Conservation (phyloP, 495 filamentous ascomycete species). For the Neurospora tetraspora region DNA sequence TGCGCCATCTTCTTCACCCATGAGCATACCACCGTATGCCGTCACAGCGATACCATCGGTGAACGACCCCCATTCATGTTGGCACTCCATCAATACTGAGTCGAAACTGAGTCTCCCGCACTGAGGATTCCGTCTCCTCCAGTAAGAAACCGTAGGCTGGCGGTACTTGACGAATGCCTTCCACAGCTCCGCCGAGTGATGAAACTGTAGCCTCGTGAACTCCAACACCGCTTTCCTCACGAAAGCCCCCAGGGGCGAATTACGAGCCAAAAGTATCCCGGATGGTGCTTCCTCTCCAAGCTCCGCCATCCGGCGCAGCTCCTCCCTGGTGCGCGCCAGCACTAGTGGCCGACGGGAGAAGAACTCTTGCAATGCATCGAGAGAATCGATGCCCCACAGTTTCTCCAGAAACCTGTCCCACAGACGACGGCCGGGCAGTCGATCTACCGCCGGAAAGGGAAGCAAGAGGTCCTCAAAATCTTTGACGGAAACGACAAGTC, state of each 20-base stretch:
- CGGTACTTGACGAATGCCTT: conserved; percentile 67
- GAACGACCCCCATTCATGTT: conserved; percentile 33
- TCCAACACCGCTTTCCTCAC: conserved; percentile 68
- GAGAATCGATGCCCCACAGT: conserved; percentile 74
- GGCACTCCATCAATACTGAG: conserved; percentile 44
- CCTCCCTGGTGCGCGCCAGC: conserved; percentile 52
- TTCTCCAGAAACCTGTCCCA: conserved; percentile 81
- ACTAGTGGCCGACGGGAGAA: conserved; percentile 49
- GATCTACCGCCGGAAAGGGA: conserved; percentile 44
- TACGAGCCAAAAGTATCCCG: conserved; percentile 45
- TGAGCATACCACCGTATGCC: conserved; percentile 50
- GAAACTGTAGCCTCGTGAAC: conserved; percentile 69
- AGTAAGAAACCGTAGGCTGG: conserved; percentile 58
- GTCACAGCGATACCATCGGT: conserved; percentile 38
- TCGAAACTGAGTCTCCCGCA: conserved; percentile 57
- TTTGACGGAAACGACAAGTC: conserved; percentile 50
- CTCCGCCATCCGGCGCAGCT: conserved; percentile 35
- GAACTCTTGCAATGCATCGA: conserved; percentile 67
- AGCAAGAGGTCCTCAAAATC: conserved; percentile 56
- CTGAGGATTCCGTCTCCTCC: conserved; percentile 58
- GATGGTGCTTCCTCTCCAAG: conserved; percentile 19
- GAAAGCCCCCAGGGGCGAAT: conserved; percentile 79
- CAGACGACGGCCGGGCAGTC: conserved; percentile 64
- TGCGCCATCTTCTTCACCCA: conserved; percentile 30
- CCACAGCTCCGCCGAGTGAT: conserved; percentile 70